Evolutionary conservation across 2,329 filamentous ascomycete species (phyloP), one percentile per base, ranked within the genome.

Genomic region (Apiospora phragmitis): DNA sequence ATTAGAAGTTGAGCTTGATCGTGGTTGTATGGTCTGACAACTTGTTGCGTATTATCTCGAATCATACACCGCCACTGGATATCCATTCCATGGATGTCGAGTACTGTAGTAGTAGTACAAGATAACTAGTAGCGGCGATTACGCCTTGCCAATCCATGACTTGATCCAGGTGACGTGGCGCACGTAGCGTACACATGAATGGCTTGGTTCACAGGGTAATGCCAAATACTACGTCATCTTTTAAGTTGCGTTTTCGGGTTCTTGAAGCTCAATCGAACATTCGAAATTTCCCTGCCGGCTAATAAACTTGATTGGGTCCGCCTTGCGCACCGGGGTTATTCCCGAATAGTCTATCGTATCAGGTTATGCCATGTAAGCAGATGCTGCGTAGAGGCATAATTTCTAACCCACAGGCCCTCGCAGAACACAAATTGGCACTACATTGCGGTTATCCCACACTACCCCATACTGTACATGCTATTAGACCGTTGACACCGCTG

Each of bases 241-340:
- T 32, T 38, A 8, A 38, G 55, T 62, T 62, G 55, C 55, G 55
- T 38, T 62, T n/a, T 62, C 55, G 55, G 55, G 55, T 62, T 62
- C 55, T 32, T 62, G 29, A 38, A 35, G 55, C 29, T 62, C 32
- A 35, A 62, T 62, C 55, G 55, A 62, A 38, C 29, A 62, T 62
- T 62, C 55, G 55, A 62, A 62, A 62, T 62, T 29, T 32, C 49
- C 49, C 14, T 38, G 18, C 38, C 29, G 55, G 55, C 29, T 62
- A 38, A 6, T 38, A n/a, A n/a, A 62, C 32, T 12, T 62, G 21
- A 62, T 62, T 62, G 55, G 55, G 32, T 38, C 55, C 49, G 49
- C 49, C 29, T 59, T 59, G 29, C n/a, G 51, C 51, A 35, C 7
- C 51, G 51, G 51, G 18, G 29, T 8, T 35, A 59, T 35, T 21